A percentile compares a stretch with the other conserved stretches of the same genome.
Conservation (phyloP, 148 eudicot genomes). For the Cornus florida region DNA sequence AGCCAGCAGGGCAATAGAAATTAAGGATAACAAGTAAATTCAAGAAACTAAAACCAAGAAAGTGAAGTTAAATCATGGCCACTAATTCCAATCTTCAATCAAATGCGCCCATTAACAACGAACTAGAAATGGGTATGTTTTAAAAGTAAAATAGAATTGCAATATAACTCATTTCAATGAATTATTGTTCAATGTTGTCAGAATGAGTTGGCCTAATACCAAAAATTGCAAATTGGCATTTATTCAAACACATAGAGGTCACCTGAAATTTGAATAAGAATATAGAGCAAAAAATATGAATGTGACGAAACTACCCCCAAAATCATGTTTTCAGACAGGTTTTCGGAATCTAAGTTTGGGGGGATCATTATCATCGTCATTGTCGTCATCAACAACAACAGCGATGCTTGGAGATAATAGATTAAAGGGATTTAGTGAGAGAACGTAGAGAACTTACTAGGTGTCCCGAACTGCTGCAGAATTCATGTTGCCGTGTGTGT, state of each 20-base stretch:
- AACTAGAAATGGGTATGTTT: not conserved
- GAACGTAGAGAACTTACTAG: conserved; percentile 2
- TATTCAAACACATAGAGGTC: conserved; percentile 13
- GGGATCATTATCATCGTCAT: not conserved
- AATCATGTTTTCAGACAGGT: no score
- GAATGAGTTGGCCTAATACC: not conserved
- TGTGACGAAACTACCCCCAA: no score
- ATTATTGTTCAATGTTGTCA: not conserved
- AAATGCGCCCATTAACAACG: not conserved
- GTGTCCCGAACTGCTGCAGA: conserved; percentile 1
- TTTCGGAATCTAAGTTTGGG: no score
- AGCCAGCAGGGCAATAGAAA: no score
- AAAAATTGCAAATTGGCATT: conserved; percentile 12
- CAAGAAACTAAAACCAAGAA: not conserved
- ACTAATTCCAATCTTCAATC: not conserved
- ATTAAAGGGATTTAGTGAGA: not conserved
- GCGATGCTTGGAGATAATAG: no score
- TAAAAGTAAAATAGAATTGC: not conserved
- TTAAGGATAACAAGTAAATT: not conserved
- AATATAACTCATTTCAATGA: not conserved
- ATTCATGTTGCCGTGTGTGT: not conserved
- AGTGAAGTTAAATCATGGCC: not conserved
- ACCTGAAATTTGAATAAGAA: not conserved
- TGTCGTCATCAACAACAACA: not conserved
- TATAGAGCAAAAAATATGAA: not conserved